These are phyloP conservation scores for Vigna radiata DNA, from an alignment of 306 rosid genomes.

Conservation along the genomic window DNA sequence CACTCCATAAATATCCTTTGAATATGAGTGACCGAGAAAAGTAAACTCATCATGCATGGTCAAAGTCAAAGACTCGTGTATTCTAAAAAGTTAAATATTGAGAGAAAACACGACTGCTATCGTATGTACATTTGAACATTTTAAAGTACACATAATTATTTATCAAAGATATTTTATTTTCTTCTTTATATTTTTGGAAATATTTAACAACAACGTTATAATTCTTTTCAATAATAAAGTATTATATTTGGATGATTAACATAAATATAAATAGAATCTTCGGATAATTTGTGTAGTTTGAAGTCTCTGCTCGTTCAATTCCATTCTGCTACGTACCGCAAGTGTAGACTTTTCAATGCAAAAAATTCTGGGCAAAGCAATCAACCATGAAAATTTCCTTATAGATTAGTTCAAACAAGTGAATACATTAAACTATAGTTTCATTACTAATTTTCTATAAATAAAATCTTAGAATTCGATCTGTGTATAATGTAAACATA, in stretches of 20 bases:
- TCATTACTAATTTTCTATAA: not conserved
- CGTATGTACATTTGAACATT: not conserved
- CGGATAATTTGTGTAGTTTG: too few relatives aligned
- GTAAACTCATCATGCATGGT: not conserved
- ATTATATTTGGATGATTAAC: too few relatives aligned
- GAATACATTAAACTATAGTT: not conserved
- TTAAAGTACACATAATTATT: not conserved
- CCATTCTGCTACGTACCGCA: not conserved
- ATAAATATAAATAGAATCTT: too few relatives aligned
- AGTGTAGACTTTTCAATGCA: not conserved
- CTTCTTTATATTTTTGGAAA: too few relatives aligned
- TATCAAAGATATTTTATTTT: too few relatives aligned
- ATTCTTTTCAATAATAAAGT: too few relatives aligned
- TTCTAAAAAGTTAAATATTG: not conserved
- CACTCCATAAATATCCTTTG: not conserved
- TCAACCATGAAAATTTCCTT: not conserved
- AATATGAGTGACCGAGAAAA: not conserved
- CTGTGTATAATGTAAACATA: too few relatives aligned
- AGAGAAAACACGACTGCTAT: not conserved
- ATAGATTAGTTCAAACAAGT: not conserved
- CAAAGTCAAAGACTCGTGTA: not conserved
- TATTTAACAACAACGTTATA: too few relatives aligned
- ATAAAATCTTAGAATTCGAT: too few relatives aligned
- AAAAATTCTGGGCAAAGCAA: not conserved
- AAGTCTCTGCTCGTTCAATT: too few relatives aligned